Base-by-base conservation (phyloP, 331 rosid species). In the Rosa hybrid region DNA sequence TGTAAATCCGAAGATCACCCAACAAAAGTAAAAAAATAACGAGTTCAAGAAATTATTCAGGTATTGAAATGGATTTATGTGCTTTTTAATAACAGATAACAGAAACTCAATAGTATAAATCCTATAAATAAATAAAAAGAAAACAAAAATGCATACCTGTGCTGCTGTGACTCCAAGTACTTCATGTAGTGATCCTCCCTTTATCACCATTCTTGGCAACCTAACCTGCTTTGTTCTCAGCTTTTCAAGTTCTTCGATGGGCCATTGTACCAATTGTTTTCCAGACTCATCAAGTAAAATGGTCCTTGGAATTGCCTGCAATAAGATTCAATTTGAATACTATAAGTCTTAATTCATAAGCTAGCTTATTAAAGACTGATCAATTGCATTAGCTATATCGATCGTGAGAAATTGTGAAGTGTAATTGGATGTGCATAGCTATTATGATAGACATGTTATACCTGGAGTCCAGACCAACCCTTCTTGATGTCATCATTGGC, bases 391-490 rank as follows among this genome's bases (percentile, higher is more conserved):
- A 21, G 73, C 3, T 44, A 67, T 38, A 53, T 0, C 56, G 14
- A n/a, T 4, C 30, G 0, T 6, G 27, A 68, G 50, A 23, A 9
- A 46, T 12, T 21, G 14, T 23, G 18, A 71, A 25, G 12, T 23
- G 57, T 46, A 53, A 8, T 4, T 3, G 34, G 6, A 5, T 21
- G 1, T 9, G 8, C 3, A 20, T 39, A 18, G 17, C 30, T 68
- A 8, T 41, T 10, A 38, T 20, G 4, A 30, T 8, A 4, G 18
- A 41, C 17, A 21, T 21, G 12, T 59, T 11, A 34, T 65, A 90
- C 98, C 74, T 92, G 97, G 14, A 94, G 45, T 30, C 98, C 98
- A n/a, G 94, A 87, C 98, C 98, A 94, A 5, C 93, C 97, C 83
- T 92, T 94, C 79, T 84, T 86, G 83, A 82, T 53, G 71, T 94